These are phyloP conservation scores for Botrytis fragariae DNA, from an alignment of 2,329 filamentous ascomycete genomes.

Conservation along the genomic window DNA sequence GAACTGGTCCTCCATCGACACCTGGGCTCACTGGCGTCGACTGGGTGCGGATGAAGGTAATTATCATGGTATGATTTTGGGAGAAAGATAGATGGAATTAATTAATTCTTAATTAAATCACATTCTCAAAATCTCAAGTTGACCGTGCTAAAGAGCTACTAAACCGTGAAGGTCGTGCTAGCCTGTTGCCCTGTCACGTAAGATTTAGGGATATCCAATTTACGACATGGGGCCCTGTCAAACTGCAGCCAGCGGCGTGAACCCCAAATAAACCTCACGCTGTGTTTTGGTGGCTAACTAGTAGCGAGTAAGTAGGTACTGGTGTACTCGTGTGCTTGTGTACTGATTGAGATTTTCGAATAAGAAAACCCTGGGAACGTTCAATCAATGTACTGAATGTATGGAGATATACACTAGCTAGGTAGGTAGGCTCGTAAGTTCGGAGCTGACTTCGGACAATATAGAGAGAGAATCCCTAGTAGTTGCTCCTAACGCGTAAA, in stretches of 20 bases:
- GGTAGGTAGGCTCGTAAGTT: neutral
- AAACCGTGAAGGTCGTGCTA: slow-evolving; percentile 3
- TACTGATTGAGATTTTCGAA: neutral
- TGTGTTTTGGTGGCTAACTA: slow-evolving; percentile 12
- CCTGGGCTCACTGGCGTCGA: neutral
- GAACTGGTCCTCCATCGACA: neutral
- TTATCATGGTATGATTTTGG: neutral
- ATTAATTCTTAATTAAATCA: slow-evolving; percentile 2
- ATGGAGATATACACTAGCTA: neutral
- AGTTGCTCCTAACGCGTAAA: slow-evolving; percentile 23
- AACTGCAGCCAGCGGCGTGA: slow-evolving; percentile 11
- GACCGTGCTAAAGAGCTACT: neutral
- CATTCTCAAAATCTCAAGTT: neutral
- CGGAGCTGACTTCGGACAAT: slow-evolving; percentile 28
- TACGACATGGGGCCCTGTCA: slow-evolving; percentile 15
- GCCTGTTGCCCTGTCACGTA: slow-evolving; percentile 11
- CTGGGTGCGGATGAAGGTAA: neutral
- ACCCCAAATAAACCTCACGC: slow-evolving; percentile 9
- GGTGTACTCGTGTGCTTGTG: neutral
- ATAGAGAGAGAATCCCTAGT: slow-evolving; percentile 10
- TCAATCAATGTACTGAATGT: neutral
- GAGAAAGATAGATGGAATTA: neutral
- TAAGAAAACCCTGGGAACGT: neutral
- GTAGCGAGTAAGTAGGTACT: neutral
- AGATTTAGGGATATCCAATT: slow-evolving; percentile 18